phyloP scores from a whole-genome alignment of 345 rosid genomes.

The Carallia brachiata region DNA sequence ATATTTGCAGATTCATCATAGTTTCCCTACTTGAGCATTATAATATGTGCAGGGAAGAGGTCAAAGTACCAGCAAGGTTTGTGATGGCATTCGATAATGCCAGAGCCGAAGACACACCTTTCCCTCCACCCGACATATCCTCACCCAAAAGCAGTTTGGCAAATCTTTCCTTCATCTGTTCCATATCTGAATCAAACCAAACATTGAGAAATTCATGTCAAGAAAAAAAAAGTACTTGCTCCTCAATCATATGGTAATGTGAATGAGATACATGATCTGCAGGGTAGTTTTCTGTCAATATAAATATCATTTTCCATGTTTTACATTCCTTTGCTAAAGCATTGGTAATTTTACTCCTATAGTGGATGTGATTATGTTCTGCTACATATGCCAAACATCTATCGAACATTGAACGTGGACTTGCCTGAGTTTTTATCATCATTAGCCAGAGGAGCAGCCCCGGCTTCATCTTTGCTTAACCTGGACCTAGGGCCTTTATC shows the following conservation, averaged over 20 bases:
- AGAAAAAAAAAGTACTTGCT: background rate
- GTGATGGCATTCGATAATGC: slow-evolving; percentile 51
- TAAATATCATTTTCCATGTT: no score
- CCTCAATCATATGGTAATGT: background rate
- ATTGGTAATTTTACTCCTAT: no score
- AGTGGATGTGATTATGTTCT: no score
- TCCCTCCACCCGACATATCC: slow-evolving; percentile 53
- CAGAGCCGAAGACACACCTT: slow-evolving; percentile 46
- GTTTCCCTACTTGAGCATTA: background rate
- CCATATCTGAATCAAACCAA: slow-evolving; percentile 32
- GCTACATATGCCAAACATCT: no score
- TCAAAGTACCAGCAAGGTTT: slow-evolving; percentile 39
- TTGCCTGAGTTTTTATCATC: slow-evolving; percentile 29
- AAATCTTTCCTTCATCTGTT: slow-evolving; percentile 45
- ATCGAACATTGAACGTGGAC: background rate
- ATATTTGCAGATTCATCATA: background rate
- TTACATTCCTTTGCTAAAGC: no score
- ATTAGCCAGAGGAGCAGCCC: slow-evolving; percentile 5
- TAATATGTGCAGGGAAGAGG: background rate
- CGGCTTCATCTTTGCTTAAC: slow-evolving; percentile 18
- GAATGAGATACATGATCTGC: no score
- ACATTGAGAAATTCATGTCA: no score
- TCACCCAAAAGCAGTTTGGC: slow-evolving; percentile 47
- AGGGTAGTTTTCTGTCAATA: no score
- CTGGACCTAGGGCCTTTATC: slow-evolving; percentile 26